Evolutionary conservation across 2,329 filamentous ascomycete genomes (phyloP).

Genomic region (Zymoseptoria brevis): DNA sequence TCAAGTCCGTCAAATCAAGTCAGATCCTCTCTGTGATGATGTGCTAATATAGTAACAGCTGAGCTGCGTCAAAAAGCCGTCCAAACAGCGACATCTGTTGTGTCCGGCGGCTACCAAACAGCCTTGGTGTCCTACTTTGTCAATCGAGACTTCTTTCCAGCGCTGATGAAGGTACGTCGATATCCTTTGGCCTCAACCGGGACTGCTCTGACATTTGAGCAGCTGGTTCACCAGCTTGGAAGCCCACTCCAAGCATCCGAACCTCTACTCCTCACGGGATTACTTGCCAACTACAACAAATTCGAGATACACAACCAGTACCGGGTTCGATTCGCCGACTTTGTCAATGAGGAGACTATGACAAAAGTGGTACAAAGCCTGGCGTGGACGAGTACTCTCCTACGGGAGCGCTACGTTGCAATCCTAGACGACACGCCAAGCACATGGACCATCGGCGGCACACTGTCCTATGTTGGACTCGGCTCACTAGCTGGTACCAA

Average conservation of each 20-base stretch:
- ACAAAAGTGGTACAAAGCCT: conserved; percentile 71
- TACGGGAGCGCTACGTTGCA: conserved; percentile 70
- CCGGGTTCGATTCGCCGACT: conserved; percentile 81
- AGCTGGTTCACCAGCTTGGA: conserved; percentile 78
- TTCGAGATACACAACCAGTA: conserved; percentile 98
- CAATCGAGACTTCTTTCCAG: conserved; percentile 86
- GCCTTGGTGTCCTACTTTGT: conserved; percentile 91
- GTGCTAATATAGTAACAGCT: conserved; percentile 40
- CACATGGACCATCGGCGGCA: conserved; percentile 75
- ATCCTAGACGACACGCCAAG: conserved; percentile 86
- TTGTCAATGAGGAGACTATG: conserved; percentile 85
- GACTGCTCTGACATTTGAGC: background rate
- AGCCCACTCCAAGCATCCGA: conserved; percentile 52
- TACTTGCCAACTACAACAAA: conserved; percentile 97
- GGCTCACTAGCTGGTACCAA: conserved; percentile 61
- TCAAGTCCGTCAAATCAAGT: conserved; percentile 46
- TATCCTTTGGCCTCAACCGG: background rate
- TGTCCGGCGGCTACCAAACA: conserved; percentile 91
- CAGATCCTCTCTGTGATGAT: background rate
- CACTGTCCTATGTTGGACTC: conserved; percentile 76
- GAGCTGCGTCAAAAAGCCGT: conserved; percentile 72
- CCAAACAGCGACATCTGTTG: conserved; percentile 70
- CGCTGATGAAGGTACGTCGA: conserved; percentile 72
- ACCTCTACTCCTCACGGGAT: conserved; percentile 73
- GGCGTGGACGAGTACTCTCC: conserved; percentile 58